Evolutionary conservation across 2,329 filamentous ascomycete species (phyloP).

Genomic region (Pseudocercospora crystallina): DNA sequence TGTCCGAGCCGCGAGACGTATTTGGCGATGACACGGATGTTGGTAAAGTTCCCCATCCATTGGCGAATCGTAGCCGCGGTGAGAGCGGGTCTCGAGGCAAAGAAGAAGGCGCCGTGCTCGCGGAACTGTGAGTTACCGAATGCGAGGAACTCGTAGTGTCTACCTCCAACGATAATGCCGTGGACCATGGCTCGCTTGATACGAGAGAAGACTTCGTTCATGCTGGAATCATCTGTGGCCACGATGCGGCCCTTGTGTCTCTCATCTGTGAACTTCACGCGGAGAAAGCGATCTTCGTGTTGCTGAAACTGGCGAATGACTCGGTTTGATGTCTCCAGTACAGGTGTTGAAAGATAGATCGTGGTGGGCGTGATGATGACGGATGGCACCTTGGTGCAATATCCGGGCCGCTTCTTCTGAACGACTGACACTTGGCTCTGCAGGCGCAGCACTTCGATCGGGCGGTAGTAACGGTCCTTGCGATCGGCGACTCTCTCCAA

Average conservation of each 20-base stretch:
- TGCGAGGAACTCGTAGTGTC: slow-evolving; percentile 84
- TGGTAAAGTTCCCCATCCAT: slow-evolving; percentile 83
- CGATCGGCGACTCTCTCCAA: slow-evolving; percentile 73
- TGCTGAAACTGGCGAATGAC: slow-evolving; percentile 71
- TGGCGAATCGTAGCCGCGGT: slow-evolving; percentile 74
- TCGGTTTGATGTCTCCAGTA: slow-evolving; percentile 83
- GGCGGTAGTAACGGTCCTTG: slow-evolving; percentile 63
- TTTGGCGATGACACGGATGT: slow-evolving; percentile 83
- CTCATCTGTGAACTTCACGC: slow-evolving; percentile 89
- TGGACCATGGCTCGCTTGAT: slow-evolving; percentile 70
- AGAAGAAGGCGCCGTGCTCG: slow-evolving; percentile 91
- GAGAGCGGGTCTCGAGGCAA: slow-evolving; percentile 66
- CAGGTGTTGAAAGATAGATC: slow-evolving; percentile 73
- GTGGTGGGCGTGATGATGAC: slow-evolving; percentile 81
- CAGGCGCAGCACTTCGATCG: slow-evolving; percentile 67
- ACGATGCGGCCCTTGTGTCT: slow-evolving; percentile 48
- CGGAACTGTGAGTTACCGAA: slow-evolving; percentile 95
- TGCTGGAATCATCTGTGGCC: slow-evolving; percentile 33
- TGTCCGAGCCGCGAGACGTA: slow-evolving; percentile 87
- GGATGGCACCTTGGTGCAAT: slow-evolving; percentile 75
- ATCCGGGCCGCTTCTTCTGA: slow-evolving; percentile 51
- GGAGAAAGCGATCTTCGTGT: slow-evolving; percentile 76
- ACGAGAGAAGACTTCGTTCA: slow-evolving; percentile 63
- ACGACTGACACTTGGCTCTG: slow-evolving; percentile 40
- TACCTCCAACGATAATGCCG: slow-evolving; percentile 79